Evolutionary conservation across 176 grass and related monocot genomes (phyloP).

Genomic region (Dactylis glomerata): DNA sequence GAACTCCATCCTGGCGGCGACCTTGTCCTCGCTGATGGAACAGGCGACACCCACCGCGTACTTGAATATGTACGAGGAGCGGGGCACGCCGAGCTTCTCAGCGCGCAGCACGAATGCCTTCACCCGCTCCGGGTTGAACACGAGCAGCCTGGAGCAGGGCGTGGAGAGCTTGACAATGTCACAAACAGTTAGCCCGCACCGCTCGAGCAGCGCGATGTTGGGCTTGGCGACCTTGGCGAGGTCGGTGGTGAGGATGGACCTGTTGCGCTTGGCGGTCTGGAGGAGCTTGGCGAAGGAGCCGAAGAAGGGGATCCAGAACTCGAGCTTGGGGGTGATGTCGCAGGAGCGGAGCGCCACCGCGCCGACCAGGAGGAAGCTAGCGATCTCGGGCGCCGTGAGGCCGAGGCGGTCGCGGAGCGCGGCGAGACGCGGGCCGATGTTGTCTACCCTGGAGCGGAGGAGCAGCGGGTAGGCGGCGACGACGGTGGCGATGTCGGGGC

Average conservation of each 20-base stretch:
- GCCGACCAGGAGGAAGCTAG: slow-evolving; percentile 5
- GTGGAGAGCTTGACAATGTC: slow-evolving; percentile 16
- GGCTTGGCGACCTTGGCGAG: slow-evolving; percentile 24
- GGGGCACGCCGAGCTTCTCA: slow-evolving; percentile 25
- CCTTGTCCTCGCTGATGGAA: not conserved
- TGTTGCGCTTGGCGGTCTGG: not conserved
- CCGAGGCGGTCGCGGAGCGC: slow-evolving; percentile 26
- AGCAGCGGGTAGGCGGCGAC: slow-evolving; percentile 21
- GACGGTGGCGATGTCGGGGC: slow-evolving; percentile 4
- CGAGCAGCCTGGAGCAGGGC: not conserved
- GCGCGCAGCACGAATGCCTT: not conserved
- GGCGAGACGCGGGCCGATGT: not conserved
- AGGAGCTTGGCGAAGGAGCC: slow-evolving; percentile 9
- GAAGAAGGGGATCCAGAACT: slow-evolving; percentile 22
- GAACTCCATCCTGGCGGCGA: slow-evolving; percentile 29
- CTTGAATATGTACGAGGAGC: slow-evolving; percentile 2
- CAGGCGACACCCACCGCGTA: not conserved
- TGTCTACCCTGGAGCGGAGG: not conserved
- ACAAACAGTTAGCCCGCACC: slow-evolving; percentile 26
- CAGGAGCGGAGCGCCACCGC: not conserved
- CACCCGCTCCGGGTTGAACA: not conserved
- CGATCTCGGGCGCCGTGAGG: slow-evolving; percentile 31
- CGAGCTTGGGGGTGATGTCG: slow-evolving; percentile 16
- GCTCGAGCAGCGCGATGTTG: slow-evolving; percentile 31
- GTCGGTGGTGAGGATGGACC: not conserved